Base-by-base conservation (phyloP, 148 eudicot genomes). In the Drosera capensis region DNA sequence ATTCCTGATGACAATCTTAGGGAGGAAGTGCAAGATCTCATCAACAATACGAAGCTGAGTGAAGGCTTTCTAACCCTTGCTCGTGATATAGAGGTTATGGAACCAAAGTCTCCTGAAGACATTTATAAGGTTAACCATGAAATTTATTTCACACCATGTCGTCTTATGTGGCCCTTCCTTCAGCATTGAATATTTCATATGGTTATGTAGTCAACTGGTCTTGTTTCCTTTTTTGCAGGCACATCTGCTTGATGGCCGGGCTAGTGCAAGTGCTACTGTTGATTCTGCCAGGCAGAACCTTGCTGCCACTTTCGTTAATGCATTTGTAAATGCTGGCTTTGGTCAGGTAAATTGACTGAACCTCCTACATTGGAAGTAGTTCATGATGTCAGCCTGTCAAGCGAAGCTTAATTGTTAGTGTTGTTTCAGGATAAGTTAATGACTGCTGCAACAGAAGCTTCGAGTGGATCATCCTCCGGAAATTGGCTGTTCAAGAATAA, bases 1-100 rank as follows among this genome's bases (percentile, higher is more conserved):
- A 68, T 65, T 66, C 19, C 62, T 14, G 82, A 78, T 30, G 85
- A 78, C 28, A 74, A 73, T 31, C 95, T 80, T 5, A 73, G 88
- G 56, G 82, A 81, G 45, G 65, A 55, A 16, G 39, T 78, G 75
- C 95, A 90, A 66, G 95, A 84, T 19, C 75, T 90, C 22, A 67
- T 85, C 41, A 74, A 74, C 56, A 90, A 85, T 51, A 44, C 68
- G 20, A 85, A 78, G 56, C 35, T 85, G 31, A 90, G 75, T 67
- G 99, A 85, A 81, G 95, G 94, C 39, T 90, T 69, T 75, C 76
- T 90, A 46, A 81, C 92, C 30, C 94, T 90, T 68, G 99, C 99
- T 40, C 94, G 88, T 57, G 99, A 90, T 77, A 76, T 90, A 57
- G 99, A 90, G 67, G 99, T 90, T 65, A 81, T 90, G 95, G 99